These are phyloP conservation scores for Gloeostereum incarnatum DNA, from an alignment of 768 basidiomycete genomes.

Conservation along the genomic window DNA sequence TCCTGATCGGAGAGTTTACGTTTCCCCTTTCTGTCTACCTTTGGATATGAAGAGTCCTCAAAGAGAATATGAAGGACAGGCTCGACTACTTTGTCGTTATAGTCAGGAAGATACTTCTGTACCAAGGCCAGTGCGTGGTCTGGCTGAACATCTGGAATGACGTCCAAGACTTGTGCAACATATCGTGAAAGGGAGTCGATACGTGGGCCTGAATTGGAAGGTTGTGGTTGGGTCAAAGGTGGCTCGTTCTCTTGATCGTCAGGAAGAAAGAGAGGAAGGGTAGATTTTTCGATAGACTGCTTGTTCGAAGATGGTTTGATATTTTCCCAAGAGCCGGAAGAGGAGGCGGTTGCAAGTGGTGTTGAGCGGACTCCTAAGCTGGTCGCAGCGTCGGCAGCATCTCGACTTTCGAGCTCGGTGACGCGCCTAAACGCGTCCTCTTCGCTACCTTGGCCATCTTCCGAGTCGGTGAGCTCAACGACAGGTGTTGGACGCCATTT, in stretches of 20 bases:
- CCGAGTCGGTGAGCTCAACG: too few species aligned
- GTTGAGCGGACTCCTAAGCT: too few species aligned
- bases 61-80: slow-evolving; percentile 51
- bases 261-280: slow-evolving; percentile 25
- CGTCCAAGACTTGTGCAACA: slow-evolving; percentile 51
- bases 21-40: slow-evolving; percentile 36
- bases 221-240: slow-evolving; percentile 5
- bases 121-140: slow-evolving; percentile 42
- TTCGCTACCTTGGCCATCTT: too few species aligned
- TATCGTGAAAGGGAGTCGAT: slow-evolving; percentile 16
- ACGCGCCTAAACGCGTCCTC: too few species aligned
- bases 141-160: slow-evolving; percentile 27
- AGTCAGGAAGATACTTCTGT: slow-evolving; percentile 26
- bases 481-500: too few species aligned
- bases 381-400: too few species aligned
- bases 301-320: too few species aligned
- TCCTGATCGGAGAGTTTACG: too few species aligned
- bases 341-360: too few species aligned
- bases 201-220: slow-evolving; percentile 7
- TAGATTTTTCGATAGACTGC: too few species aligned
- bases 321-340: too few species aligned
- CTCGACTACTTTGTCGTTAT: slow-evolving; percentile 33
- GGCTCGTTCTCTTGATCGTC: slow-evolving; percentile 29
- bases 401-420: too few species aligned
- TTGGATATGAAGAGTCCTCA: slow-evolving; percentile 55